Base-by-base conservation (phyloP, 1,284 basidiomycete genomes). In the Cystobasidiaceae sp. region DNA sequence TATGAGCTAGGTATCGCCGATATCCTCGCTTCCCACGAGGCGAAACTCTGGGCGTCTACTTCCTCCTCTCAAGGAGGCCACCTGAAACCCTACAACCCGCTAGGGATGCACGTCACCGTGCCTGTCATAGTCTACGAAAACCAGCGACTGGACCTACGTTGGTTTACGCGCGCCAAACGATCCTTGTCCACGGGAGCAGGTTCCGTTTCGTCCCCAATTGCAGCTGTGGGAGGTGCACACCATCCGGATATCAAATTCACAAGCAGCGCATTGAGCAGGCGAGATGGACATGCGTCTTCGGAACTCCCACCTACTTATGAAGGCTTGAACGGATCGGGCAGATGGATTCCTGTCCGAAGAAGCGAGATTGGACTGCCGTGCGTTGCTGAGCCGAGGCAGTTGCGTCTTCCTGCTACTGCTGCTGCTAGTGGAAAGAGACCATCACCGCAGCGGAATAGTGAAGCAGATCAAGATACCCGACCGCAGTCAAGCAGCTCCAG, bases 1-100 rank as follows among this genome's bases (percentile, higher is more conserved):
- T 93, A 93, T 70, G 90, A 94, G 79, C 82, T 92, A 44, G 89
- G 87, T 85, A 90, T 93, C 67, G 91, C 88, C 76, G 85, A 90
- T 79, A 89, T 91, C 72, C 62, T 74, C 60, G 73, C 58, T 1
- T 23, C 46, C 15, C 55, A 85, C 44, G 91, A 93, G 77, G 80
- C 83, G 1, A 41, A 52, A n/a, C 23, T 54, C 5, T 64, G 57
- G 48, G 13, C 21, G 41, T 9, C 7, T 23, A 17, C 37, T 57
- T 25, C 19, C 9, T 4, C 45, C 51, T 43, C 67, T 83, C 19
- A 3, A 52, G 60, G 6, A 69, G 68, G 1, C 78, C 83, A 19
- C 2, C 54, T 60, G 5, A 70, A 68, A 1, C 78, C 83, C 8
- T 93, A 90, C 75, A 89, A 93, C 73, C 84, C 86, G 1, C 79